These are phyloP conservation scores for Acanthamoeba castellanii DNA, from an alignment of 208 protist species.

Conservation along the genomic window DNA sequence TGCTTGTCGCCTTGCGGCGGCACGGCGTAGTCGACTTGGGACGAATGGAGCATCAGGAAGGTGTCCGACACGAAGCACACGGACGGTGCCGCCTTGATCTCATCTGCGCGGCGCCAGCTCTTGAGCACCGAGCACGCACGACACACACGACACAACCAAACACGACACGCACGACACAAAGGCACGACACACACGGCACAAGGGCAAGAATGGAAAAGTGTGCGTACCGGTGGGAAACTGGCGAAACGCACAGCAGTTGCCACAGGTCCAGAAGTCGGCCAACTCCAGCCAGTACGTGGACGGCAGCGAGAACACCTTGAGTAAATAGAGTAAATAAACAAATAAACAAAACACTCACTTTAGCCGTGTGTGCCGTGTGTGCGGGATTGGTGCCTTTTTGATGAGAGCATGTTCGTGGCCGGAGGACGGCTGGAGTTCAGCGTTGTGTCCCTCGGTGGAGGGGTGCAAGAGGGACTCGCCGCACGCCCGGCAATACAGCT, in stretches of 20 bases:
- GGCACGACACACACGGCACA: too few species aligned
- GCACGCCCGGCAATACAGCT: background rate
- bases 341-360: background rate
- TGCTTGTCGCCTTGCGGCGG: background rate
- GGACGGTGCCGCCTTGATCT: conserved; percentile 13
- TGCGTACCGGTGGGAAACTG: conserved; percentile 26
- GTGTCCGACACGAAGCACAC: conserved; percentile 51
- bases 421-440: background rate
- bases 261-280: conserved; percentile 31
- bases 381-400: background rate
- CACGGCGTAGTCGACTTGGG: background rate
- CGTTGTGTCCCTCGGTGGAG: background rate
- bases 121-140: background rate
- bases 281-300: conserved; percentile 24
- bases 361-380: too few species aligned
- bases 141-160: background rate
- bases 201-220: too few species aligned
- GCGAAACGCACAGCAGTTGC: conserved; percentile 33
- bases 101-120: background rate
- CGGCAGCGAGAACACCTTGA: conserved; percentile 33
- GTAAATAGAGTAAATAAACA: background rate
- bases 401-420: background rate
- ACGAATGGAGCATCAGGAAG: conserved; percentile 51
- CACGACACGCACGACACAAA: background rate
- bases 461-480: background rate